Percentiles rank a stretch among this genome's conserved stretches.
These are phyloP conservation scores for Coemansia sp. DNA, from an alignment of 192 early-diverging fungal species.

Conservation along the genomic window DNA sequence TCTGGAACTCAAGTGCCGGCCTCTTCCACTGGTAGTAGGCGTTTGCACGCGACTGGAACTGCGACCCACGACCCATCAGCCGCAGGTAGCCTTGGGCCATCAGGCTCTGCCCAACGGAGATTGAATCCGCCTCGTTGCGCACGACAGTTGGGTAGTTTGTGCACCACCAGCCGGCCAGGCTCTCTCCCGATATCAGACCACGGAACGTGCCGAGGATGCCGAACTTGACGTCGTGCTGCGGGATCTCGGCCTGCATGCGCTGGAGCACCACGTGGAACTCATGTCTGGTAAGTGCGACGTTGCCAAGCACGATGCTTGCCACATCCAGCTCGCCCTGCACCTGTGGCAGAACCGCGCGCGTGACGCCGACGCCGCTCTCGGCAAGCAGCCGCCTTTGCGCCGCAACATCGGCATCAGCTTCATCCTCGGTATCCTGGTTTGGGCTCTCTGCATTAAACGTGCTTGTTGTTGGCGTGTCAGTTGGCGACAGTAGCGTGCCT, in stretches of 20 bases:
- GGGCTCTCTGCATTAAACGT: background rate
- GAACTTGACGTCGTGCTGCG: slow-evolving; percentile 64
- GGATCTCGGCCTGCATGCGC: slow-evolving; percentile 63
- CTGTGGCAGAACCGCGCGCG: slow-evolving; percentile 16
- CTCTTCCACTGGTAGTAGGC: slow-evolving; percentile 75
- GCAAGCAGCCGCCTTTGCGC: slow-evolving; percentile 31
- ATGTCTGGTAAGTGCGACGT: slow-evolving; percentile 59
- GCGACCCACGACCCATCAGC: slow-evolving; percentile 68
- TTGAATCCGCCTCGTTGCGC: slow-evolving; percentile 61
- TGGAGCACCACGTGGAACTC: slow-evolving; percentile 64
- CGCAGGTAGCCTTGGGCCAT: slow-evolving; percentile 63
- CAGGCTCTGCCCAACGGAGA: slow-evolving; percentile 70
- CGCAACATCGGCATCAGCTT: slow-evolving; percentile 29
- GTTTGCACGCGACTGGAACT: slow-evolving; percentile 62
- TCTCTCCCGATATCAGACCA: slow-evolving; percentile 65
- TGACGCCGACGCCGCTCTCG: slow-evolving; percentile 10
- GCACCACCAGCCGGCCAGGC: slow-evolving; percentile 72
- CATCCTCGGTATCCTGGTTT: slow-evolving; percentile 17
- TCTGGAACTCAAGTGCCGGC: slow-evolving; percentile 57
- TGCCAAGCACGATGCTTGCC: slow-evolving; percentile 57
- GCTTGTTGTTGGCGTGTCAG: slow-evolving; percentile 1
- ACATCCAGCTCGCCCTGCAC: slow-evolving; percentile 41
- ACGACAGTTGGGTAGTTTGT: slow-evolving; percentile 61
- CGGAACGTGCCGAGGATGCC: slow-evolving; percentile 67
- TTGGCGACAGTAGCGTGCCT: slow-evolving; percentile 8